Percentiles rank a stretch among this genome's conserved stretches.
These are phyloP conservation scores for Dactylellina cionopaga DNA, from an alignment of 2,329 filamentous ascomycete species.

Conservation along the genomic window DNA sequence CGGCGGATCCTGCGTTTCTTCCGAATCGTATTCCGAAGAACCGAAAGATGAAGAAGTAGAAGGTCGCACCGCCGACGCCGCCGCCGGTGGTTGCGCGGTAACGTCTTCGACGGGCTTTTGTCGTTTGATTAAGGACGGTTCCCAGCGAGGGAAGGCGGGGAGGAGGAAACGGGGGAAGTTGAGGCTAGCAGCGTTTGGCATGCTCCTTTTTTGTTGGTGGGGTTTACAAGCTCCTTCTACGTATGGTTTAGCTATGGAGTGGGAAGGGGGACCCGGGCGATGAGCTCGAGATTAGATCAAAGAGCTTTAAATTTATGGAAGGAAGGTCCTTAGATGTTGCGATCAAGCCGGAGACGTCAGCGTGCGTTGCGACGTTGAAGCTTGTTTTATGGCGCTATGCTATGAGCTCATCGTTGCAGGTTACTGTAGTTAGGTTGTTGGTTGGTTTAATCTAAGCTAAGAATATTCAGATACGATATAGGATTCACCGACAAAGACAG, in stretches of 20 bases:
- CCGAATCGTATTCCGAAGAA: not conserved
- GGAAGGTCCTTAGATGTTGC: not conserved
- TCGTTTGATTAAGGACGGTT: constrained; percentile 34
- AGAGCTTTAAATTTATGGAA: not conserved
- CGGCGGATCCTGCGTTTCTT: not conserved
- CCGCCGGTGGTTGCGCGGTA: constrained; percentile 4
- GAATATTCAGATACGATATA: not conserved
- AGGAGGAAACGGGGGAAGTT: constrained; percentile 50
- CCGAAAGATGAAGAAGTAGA: not conserved
- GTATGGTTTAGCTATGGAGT: constrained; percentile 5
- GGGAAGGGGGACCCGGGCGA: not conserved
- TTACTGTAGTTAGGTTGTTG: not conserved
- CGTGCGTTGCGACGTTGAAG: not conserved
- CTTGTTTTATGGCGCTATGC: not conserved
- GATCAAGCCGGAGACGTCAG: not conserved
- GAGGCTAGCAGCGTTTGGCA: constrained; percentile 31
- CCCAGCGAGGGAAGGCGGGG: constrained; percentile 50
- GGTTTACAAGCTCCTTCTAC: not conserved
- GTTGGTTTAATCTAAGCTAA: not conserved
- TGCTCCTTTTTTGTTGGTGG: not conserved
- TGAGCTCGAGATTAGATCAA: not conserved
- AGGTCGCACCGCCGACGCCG: not conserved
- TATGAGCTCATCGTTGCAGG: not conserved
- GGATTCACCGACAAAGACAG: not conserved
- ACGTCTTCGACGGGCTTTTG: constrained; percentile 43